These are phyloP conservation scores for Agroathelia rolfsii DNA, from an alignment of 1,284 basidiomycete species.

Conservation along the genomic window DNA sequence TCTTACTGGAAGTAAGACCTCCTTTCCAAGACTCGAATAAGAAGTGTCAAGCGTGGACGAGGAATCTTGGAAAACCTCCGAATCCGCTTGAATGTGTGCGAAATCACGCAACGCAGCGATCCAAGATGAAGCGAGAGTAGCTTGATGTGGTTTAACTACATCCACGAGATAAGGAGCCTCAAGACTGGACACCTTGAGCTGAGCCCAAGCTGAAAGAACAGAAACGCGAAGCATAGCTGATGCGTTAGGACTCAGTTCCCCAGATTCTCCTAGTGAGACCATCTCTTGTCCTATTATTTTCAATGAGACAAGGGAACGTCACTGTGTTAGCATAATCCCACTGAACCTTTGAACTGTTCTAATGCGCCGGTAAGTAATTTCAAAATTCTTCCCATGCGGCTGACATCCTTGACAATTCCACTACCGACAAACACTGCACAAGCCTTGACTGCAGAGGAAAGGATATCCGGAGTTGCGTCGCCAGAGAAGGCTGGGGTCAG, in stretches of 20 bases:
- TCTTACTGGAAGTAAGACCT: slow-evolving; percentile 81
- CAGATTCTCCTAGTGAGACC: slow-evolving; percentile 80
- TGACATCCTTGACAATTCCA: slow-evolving; percentile 88
- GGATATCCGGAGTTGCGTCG: slow-evolving; percentile 92
- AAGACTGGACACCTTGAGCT: slow-evolving; percentile 75
- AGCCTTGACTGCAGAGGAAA: slow-evolving; percentile 86
- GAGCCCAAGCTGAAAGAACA: slow-evolving; percentile 92
- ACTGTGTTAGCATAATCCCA: too few relatives aligned
- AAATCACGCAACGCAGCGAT: slow-evolving; percentile 85
- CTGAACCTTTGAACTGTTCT: slow-evolving; percentile 85
- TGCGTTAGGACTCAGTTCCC: slow-evolving; percentile 86
- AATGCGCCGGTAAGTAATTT: slow-evolving; percentile 83
- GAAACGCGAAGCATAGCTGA: slow-evolving; percentile 93
- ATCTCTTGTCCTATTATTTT: too few relatives aligned
- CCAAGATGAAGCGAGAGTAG: slow-evolving; percentile 78
- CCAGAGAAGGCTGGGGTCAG: slow-evolving; percentile 94
- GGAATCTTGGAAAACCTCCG: slow-evolving; percentile 70
- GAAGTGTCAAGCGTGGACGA: slow-evolving; percentile 71
- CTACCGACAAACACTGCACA: slow-evolving; percentile 94
- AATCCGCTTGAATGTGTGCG: slow-evolving; percentile 82
- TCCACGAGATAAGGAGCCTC: slow-evolving; percentile 71
- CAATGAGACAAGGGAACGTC: too few relatives aligned
- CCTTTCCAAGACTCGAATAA: slow-evolving; percentile 81
- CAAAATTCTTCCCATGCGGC: slow-evolving; percentile 88
- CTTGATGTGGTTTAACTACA: slow-evolving; percentile 78